Conservation (phyloP, 2,329 filamentous ascomycete species). For the Diaporthe citri region DNA sequence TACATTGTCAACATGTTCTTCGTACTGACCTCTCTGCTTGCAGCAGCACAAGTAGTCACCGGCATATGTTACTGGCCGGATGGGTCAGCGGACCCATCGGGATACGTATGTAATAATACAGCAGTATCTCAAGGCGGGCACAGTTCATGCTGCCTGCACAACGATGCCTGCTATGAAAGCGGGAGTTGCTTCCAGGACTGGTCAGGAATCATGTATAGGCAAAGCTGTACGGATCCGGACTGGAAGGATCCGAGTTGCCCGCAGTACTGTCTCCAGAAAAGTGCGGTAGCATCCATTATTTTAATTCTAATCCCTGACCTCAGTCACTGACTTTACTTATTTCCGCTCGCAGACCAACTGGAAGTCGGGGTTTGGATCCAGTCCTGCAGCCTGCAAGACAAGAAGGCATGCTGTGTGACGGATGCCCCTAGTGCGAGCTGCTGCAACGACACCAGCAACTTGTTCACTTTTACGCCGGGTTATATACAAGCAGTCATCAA, state of each 20-base stretch:
- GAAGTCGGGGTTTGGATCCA: neutral
- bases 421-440: neutral
- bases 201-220: slow-evolving; percentile 6
- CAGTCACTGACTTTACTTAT: neutral
- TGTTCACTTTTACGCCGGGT: neutral
- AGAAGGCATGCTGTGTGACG: neutral
- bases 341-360: neutral
- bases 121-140: neutral
- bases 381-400: neutral
- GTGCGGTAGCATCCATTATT: neutral
- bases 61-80: neutral
- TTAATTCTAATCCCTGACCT: neutral
- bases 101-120: neutral
- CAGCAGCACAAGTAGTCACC: neutral
- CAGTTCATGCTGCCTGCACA: slow-evolving; percentile 8
- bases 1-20: neutral
- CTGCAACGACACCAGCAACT: neutral
- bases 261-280: slow-evolving; percentile 18
- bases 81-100: neutral
- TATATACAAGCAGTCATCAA: slow-evolving; percentile 19
- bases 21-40: neutral
- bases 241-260: slow-evolving; percentile 20
- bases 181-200: slow-evolving; percentile 10
- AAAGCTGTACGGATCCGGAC: slow-evolving; percentile 2
- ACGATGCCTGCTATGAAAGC: neutral